A percentile compares a stretch with the other conserved stretches of the same genome.
phyloP scores from a whole-genome alignment of 208 protist genomes.

The Endotrypanum monterogeii region DNA sequence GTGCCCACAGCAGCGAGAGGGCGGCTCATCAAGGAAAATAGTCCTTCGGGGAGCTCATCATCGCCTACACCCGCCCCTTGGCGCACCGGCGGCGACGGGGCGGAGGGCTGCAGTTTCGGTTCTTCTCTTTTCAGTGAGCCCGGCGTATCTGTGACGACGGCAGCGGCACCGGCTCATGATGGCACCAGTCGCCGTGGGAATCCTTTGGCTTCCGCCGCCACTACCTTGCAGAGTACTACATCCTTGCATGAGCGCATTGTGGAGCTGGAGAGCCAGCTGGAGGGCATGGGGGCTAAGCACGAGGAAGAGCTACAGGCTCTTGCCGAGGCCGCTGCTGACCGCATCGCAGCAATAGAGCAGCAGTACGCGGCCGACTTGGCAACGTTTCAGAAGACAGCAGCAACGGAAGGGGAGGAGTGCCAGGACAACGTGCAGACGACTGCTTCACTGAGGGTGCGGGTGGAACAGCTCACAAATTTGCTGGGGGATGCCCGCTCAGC shows the following conservation, averaged over 20 bases:
- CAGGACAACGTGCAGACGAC: slow-evolving; percentile 1
- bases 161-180: slow-evolving; percentile 2
- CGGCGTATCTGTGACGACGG: slow-evolving; percentile 1
- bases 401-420: not conserved
- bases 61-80: not conserved
- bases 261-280: slow-evolving; percentile 30
- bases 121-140: slow-evolving; percentile 1
- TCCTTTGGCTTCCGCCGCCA: not conserved
- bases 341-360: slow-evolving; percentile 57
- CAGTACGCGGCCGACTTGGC: slow-evolving; percentile 20
- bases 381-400: not conserved
- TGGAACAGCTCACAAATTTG: slow-evolving; percentile 4
- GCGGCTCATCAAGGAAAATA: not conserved
- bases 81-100: not conserved
- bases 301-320: slow-evolving; percentile 61
- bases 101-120: slow-evolving; percentile 1
- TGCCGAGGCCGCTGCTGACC: slow-evolving; percentile 48
- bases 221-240: not conserved
- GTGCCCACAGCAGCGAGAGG: slow-evolving; percentile 21
- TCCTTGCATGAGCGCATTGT: slow-evolving; percentile 20
- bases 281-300: slow-evolving; percentile 29
- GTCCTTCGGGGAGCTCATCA: not conserved
- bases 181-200: not conserved
- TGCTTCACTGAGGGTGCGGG: slow-evolving; percentile 5
- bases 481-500: slow-evolving; percentile 10